Percentiles rank a stretch among this genome's conserved stretches.
Evolutionary conservation across 2,329 filamentous ascomycete species (phyloP).

Genomic region (Fusarium pseudocircinatum): DNA sequence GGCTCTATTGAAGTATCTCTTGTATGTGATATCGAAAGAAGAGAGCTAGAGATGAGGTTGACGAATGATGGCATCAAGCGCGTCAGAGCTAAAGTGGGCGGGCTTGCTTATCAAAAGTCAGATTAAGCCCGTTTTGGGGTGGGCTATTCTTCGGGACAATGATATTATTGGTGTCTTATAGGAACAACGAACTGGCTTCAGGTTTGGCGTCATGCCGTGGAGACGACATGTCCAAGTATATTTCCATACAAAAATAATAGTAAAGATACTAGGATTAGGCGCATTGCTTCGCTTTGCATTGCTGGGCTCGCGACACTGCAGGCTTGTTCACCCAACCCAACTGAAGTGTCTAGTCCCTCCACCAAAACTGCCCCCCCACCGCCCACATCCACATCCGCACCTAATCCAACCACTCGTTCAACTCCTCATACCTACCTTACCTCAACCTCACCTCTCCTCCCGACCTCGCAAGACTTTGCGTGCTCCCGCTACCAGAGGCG

Average conservation of each 20-base stretch:
- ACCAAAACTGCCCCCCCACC: slow-evolving; percentile 39
- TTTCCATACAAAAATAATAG: slow-evolving; percentile 4
- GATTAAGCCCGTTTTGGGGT: slow-evolving; percentile 21
- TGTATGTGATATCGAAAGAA: slow-evolving; percentile 6
- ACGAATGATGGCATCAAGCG: slow-evolving; percentile 32
- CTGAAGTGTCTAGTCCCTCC: slow-evolving; percentile 16
- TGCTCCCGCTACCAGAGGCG: slow-evolving; percentile 30
- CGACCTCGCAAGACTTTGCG: slow-evolving; percentile 29
- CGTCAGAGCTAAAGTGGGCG: slow-evolving; percentile 10
- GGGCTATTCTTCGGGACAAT: slow-evolving; percentile 35
- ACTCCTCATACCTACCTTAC: slow-evolving; percentile 37
- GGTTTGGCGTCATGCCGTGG: slow-evolving; percentile 35
- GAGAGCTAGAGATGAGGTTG: slow-evolving; percentile 14
- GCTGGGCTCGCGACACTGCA: slow-evolving; percentile 10
- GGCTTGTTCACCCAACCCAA: slow-evolving; percentile 16
- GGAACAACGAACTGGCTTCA: slow-evolving; percentile 16
- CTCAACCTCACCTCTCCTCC: slow-evolving; percentile 15
- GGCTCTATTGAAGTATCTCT: background rate
- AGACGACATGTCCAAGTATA: slow-evolving; percentile 19
- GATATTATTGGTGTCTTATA: slow-evolving; percentile 6
- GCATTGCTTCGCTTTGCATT: slow-evolving; percentile 2
- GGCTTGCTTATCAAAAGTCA: slow-evolving; percentile 14
- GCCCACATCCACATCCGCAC: slow-evolving; percentile 40
- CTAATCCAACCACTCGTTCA: slow-evolving; percentile 25
- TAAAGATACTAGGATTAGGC: slow-evolving; percentile 18